Base-by-base conservation (phyloP, 2,329 filamentous ascomycete species). In the Dactylellina sp. region DNA sequence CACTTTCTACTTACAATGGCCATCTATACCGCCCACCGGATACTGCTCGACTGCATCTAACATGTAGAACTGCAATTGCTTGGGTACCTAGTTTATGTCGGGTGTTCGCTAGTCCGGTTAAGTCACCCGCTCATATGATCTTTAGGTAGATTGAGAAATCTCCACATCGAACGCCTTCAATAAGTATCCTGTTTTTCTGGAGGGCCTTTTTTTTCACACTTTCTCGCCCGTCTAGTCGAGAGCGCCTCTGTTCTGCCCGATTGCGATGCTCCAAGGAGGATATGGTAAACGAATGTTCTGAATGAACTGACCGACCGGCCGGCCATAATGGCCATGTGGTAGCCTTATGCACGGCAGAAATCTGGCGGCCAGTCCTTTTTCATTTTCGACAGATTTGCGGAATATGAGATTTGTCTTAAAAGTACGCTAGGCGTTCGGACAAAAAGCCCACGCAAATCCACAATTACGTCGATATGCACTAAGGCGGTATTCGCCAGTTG, bases 381-480 rank as follows among this genome's bases (percentile, higher is more conserved):
- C 55, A 60, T 59, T 68, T 68, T 68, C 63, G 63, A 68, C 63
- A 68, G 63, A 68, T 68, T 59, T 68, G 52, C 52, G 62, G 62
- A 68, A 60, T 46, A 68, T 60, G 63, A 68, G 46, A 68, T 52
- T 22, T 59, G 63, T 68, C 63, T 68, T 68, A 44, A 20, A 50
- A 50, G 7, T 16, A 59, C 32, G 20, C 61, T 24, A 57, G 61
- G 18, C 62, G 18, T 57, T 59, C 55, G 53, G 53, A 60, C 40
- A 47, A 44, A 53, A 16, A 42, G 53, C 4, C 28, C 28, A 32
- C 28, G 9, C 28, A 68, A 68, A 39, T 47, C 63, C 63, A 68
- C 63, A 60, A 64, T 68, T 59, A 68, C 63, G 55, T 68, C 63
- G 63, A 52, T 59, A 25, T n/a, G 16, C 22, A 53, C 46, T 52